Percentiles rank a stretch among this genome's conserved stretches.
phyloP scores from a whole-genome alignment of 140 eudicot genomes.

The Bidens hawaiensis region DNA sequence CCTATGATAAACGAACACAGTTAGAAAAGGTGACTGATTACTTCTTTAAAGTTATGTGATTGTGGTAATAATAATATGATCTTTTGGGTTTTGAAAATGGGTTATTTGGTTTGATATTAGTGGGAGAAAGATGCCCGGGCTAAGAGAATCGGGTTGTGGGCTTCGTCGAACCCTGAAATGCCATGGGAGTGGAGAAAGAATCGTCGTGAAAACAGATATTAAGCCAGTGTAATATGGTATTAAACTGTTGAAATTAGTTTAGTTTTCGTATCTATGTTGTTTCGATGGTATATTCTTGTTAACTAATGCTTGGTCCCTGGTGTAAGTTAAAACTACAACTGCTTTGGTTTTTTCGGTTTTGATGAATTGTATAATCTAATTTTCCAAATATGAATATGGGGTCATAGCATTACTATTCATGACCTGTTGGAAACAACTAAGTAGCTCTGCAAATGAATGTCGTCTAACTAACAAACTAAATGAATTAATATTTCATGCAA shows the following conservation, averaged over 20 bases:
- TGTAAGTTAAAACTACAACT: no score
- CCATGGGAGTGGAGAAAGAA: constrained; percentile 95
- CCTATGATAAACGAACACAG: constrained; percentile 66
- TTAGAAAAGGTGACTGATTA: constrained; percentile 45
- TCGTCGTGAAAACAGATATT: constrained; percentile 41
- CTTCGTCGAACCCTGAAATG: constrained; percentile 70
- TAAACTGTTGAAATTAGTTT: not conserved
- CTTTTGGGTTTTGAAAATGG: not conserved
- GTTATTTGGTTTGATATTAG: constrained; percentile 24
- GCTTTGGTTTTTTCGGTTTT: no score
- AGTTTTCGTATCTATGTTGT: not conserved
- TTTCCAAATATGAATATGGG: no score
- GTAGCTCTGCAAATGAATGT: no score
- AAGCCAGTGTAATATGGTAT: not conserved
- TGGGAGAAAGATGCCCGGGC: constrained; percentile 86
- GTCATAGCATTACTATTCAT: no score
- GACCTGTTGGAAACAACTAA: no score
- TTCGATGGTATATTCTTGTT: not conserved
- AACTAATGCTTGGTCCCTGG: no score
- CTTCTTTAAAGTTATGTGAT: not conserved
- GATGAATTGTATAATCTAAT: no score
- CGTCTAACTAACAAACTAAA: no score
- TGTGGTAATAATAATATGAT: not conserved
- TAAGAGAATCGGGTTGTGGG: constrained; percentile 80
- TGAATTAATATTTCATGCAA: no score